Evolutionary conservation across 345 rosid genomes (phyloP), one percentile per base, ranked within the genome.

Genomic region (Moringa oleifera): DNA sequence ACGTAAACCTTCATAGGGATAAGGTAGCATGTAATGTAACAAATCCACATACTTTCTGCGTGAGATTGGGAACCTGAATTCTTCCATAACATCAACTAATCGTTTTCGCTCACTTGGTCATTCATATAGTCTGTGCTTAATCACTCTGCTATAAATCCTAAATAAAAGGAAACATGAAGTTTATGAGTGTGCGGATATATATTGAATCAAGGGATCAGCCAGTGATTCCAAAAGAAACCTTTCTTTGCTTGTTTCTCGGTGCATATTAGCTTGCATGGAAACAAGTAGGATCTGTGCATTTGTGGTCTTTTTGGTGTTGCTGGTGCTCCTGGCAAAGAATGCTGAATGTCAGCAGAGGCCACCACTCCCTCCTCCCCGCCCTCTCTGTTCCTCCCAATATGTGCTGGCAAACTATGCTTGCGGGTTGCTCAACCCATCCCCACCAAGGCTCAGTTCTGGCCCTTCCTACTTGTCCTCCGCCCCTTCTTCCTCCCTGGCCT

Each of bases 401-500:
- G 59, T 88, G 0, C 64, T 90, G 0, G 96, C 66, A 55, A 88
- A 82, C 70, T 75, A 88, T 53, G 94, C 96, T 0, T 93, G 98
- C 58, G 24, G 75, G 0, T 33, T 8, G 63, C 72, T 90, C 20
- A 85, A n/a, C 81, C 0, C 62, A 74, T 20, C 70, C 82, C 5
- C 66, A 69, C 18, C 56, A 31, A 12, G 60, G 22, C 59, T 36
- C 61, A 20, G 21, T n/a, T 5, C 47, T 41, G 12, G 49, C 62
- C 7, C 58, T 67, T 33, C 75, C 56, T 18, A 18, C 63, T 8
- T 71, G 71, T 19, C 66, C 58, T 49, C 61, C 77, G 23, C 78
- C 61, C 68, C 68, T 53, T 51, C 71, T 18, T 6, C 41, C 57
- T 63, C 68, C 19, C 33, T 46, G 17, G 61, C 71, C 37, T 64